Conservation (phyloP, 2,329 filamentous ascomycete species). For the Saccharata proteae region DNA sequence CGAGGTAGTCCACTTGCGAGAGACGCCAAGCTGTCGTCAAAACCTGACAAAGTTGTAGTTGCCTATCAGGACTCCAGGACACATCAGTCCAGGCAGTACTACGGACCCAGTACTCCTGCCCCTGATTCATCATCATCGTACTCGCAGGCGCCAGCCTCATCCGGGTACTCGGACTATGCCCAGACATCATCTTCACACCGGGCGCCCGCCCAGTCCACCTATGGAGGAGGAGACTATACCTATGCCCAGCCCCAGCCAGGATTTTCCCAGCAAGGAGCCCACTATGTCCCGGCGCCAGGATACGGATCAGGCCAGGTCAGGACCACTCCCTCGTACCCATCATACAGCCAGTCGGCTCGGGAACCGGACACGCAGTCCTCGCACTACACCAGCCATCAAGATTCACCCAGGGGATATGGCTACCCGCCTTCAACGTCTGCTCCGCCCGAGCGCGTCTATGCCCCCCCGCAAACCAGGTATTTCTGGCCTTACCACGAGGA, state of each 20-base stretch:
- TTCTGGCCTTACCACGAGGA: slow-evolving; percentile 16
- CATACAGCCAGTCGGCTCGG: slow-evolving; percentile 17
- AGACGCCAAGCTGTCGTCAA: slow-evolving; percentile 29
- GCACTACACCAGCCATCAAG: slow-evolving; percentile 6
- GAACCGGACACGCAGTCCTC: slow-evolving; percentile 11
- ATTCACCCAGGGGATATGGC: slow-evolving; percentile 10
- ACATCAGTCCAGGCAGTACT: slow-evolving; percentile 30
- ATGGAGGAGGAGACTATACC: slow-evolving; percentile 15
- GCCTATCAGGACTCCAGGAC: slow-evolving; percentile 31
- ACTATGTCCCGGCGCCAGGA: slow-evolving; percentile 14
- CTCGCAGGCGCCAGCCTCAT: slow-evolving; percentile 10
- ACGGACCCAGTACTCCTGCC: slow-evolving; percentile 18
- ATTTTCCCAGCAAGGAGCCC: slow-evolving; percentile 21
- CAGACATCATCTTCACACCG: slow-evolving; percentile 18
- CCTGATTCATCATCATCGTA: slow-evolving; percentile 14
- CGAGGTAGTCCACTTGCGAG: slow-evolving; percentile 35
- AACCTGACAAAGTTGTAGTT: slow-evolving; percentile 33
- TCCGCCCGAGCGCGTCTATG: slow-evolving; percentile 9
- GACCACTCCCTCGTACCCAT: slow-evolving; percentile 12
- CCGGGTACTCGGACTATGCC: slow-evolving; percentile 21
- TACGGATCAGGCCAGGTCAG: slow-evolving; percentile 14
- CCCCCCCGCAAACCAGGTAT: slow-evolving; percentile 24
- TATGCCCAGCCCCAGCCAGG: slow-evolving; percentile 20
- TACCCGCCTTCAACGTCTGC: slow-evolving; percentile 14
- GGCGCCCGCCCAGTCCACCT: slow-evolving; percentile 11